Conservation (phyloP, 108 stramenopile genomes). For the Cylindrotheca closterium region DNA sequence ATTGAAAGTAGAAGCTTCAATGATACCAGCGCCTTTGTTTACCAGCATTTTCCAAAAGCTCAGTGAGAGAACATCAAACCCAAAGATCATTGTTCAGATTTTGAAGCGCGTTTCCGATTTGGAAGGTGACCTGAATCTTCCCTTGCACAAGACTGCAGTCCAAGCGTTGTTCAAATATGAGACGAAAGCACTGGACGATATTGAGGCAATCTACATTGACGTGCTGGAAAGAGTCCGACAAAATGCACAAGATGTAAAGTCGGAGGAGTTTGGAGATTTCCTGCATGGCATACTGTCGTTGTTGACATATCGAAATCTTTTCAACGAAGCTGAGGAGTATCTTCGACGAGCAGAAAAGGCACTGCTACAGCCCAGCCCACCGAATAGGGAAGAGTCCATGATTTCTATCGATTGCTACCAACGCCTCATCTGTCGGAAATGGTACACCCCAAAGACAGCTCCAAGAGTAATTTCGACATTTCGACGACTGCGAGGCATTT, state of each 20-base stretch:
- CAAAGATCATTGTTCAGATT: slow-evolving; percentile 8
- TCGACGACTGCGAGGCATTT: slow-evolving; percentile 10
- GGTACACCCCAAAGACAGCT: slow-evolving; percentile 22
- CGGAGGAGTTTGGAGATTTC: slow-evolving; percentile 13
- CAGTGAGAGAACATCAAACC: background rate
- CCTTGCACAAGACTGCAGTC: background rate
- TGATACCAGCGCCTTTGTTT: slow-evolving; percentile 21
- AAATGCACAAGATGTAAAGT: slow-evolving; percentile 1
- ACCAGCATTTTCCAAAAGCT: slow-evolving; percentile 7
- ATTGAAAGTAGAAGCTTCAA: slow-evolving; percentile 16
- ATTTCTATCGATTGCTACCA: slow-evolving; percentile 28
- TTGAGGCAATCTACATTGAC: background rate
- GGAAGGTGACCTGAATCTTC: background rate
- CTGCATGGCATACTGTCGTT: slow-evolving; percentile 13
- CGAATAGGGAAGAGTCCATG: background rate
- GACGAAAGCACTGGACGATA: slow-evolving; percentile 10
- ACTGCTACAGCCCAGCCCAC: background rate
- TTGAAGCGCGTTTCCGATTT: background rate
- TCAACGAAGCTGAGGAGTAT: slow-evolving; percentile 15
- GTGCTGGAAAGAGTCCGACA: background rate
- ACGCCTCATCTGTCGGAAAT: slow-evolving; percentile 22
- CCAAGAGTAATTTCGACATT: slow-evolving; percentile 7
- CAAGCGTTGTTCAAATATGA: slow-evolving; percentile 17
- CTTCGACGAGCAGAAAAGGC: slow-evolving; percentile 18
- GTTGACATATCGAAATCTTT: slow-evolving; percentile 20